Conservation (phyloP, 768 basidiomycete genomes). For the Paxillus rubicundulus region DNA sequence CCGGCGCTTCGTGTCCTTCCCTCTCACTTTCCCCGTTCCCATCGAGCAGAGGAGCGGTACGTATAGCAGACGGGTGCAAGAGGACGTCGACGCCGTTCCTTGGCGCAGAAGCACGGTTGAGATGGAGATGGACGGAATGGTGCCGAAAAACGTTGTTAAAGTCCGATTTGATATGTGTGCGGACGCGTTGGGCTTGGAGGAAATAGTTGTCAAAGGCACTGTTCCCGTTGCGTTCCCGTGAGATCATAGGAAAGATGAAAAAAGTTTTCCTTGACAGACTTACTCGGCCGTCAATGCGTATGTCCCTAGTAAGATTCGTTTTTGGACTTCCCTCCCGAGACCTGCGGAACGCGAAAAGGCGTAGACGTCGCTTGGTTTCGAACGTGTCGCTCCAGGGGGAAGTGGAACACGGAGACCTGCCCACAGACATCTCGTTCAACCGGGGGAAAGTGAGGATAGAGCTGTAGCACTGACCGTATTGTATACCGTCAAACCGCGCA, state of each 20-base stretch:
- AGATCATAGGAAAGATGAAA: not conserved
- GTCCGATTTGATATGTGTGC: slow-evolving; percentile 67
- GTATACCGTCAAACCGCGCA: slow-evolving; percentile 84
- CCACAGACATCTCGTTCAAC: not conserved
- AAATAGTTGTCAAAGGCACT: slow-evolving; percentile 99
- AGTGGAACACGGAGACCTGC: slow-evolving; percentile 53
- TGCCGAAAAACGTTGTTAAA: slow-evolving; percentile 68
- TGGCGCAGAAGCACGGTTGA: not conserved
- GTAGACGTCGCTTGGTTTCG: slow-evolving; percentile 56
- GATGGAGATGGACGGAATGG: slow-evolving; percentile 47
- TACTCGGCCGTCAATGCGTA: slow-evolving; percentile 92
- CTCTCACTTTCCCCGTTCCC: not conserved
- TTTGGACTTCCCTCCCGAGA: slow-evolving; percentile 84
- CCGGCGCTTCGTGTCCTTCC: slow-evolving; percentile 8
- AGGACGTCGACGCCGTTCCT: slow-evolving; percentile 68
- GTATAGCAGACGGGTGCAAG: slow-evolving; percentile 83
- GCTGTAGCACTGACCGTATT: slow-evolving; percentile 58
- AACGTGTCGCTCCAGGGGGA: slow-evolving; percentile 39
- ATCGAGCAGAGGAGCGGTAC: slow-evolving; percentile 68
- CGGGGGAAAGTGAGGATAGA: slow-evolving; percentile 25
- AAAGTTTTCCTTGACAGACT: slow-evolving; percentile 25
- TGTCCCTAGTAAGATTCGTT: slow-evolving; percentile 85
- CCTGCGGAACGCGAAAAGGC: slow-evolving; percentile 63
- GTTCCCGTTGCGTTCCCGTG: not conserved
- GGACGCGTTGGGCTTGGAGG: slow-evolving; percentile 84